Conservation (phyloP, 306 rosid genomes). For the Prunus campanulata region DNA sequence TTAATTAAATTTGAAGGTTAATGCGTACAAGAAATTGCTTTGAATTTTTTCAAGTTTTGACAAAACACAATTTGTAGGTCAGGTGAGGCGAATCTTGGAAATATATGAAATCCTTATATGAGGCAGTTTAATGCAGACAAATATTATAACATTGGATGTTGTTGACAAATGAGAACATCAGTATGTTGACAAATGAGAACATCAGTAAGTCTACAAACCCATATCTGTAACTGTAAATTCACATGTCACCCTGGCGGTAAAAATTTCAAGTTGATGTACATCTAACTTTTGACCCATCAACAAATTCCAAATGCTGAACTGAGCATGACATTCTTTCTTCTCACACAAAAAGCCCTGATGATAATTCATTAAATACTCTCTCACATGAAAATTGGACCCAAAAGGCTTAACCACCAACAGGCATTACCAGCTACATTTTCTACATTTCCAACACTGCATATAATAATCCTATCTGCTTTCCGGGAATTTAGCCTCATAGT, state of each 20-base stretch:
- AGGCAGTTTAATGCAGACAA: no score
- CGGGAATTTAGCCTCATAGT: constrained; percentile 61
- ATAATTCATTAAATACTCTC: neutral
- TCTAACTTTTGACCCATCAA: neutral
- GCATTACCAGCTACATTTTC: neutral
- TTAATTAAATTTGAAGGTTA: no score
- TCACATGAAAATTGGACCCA: neutral
- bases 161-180: neutral
- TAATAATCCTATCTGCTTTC: constrained; percentile 41
- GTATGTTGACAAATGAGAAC: neutral
- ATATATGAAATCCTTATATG: no score
- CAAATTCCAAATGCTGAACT: neutral
- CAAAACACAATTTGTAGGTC: no score
- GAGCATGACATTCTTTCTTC: neutral
- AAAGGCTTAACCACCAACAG: neutral
- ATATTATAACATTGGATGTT: no score
- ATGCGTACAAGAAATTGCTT: no score
- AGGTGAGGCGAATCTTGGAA: no score
- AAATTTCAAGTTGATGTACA: neutral
- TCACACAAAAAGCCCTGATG: neutral
- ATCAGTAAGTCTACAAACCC: constrained; percentile 5
- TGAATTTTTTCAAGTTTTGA: no score
- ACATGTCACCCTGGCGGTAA: no score
- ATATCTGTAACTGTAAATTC: no score
- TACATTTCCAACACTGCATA: neutral